Evolutionary conservation across 345 rosid genomes (phyloP), one percentile per base, ranked within the genome.

Genomic region (Atalantia buxifolia): DNA sequence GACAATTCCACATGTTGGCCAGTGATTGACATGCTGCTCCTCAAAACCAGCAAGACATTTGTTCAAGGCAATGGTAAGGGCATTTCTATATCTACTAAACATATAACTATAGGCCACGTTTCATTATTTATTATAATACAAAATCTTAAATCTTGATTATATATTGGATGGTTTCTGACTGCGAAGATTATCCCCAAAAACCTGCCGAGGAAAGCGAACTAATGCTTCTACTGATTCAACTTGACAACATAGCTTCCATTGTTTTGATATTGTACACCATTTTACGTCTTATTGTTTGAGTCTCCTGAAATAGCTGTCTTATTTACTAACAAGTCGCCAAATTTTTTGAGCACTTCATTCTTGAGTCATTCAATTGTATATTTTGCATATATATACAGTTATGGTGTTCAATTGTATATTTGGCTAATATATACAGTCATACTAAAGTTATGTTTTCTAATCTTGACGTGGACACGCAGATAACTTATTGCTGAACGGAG

Each of bases 1-100:
- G 73, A 56, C 57, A 80, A 87, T 82, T 81, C 90, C 61, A 80
- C 88, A 6, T 87, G 95, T 66, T 87, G 93, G 92, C 93, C 92
- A 19, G 59, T 88, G 57, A 79, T 88, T 56, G 93, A 87, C 75
- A 83, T 79, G 42, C 66, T 89, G 68, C 80, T 84, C 27, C 76
- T 91, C 76, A 85, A 86, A 76, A 69, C 86, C 62, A 36, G 78
- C 55, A 74, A 31, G 72, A 72, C 82, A 69, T 68, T 80, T 28
- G 84, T 55, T 64, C 87, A 79, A 66, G 81, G 71, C 74, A 80
- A 48, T 71, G 89, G 92, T 83, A 70, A 68, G 81, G 62, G 22
- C 6, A 25, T 71, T 68, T 75, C 60, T 33, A 1, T 3, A 27
- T 24, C 31, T 70, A 42, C 22, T 24, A 33, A 33, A 18, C 45